Percentiles rank a stretch among this genome's conserved stretches.
Conservation (phyloP, 1,139 yeast genomes). For the Diutina sp. region DNA sequence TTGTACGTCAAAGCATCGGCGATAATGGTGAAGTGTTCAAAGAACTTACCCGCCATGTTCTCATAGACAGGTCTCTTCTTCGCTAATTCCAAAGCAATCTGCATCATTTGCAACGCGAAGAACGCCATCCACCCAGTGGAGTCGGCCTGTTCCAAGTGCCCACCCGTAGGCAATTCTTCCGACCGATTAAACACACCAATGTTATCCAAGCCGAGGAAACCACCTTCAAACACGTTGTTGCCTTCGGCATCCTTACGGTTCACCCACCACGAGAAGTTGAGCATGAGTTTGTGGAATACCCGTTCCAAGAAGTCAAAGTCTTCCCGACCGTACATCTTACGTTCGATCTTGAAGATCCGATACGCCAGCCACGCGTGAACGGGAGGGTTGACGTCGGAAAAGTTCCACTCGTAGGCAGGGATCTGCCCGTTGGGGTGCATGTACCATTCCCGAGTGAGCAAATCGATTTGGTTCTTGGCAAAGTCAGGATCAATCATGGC, state of each 20-base stretch:
- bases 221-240: slow-evolving; percentile 89
- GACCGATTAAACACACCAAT: slow-evolving; percentile 91
- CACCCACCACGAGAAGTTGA: slow-evolving; percentile 98
- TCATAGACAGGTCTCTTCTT: slow-evolving; percentile 82
- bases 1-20: slow-evolving; percentile 89
- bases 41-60: slow-evolving; percentile 89
- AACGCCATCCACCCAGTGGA: slow-evolving; percentile 99
- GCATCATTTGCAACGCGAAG: slow-evolving; percentile 82
- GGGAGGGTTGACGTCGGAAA: slow-evolving; percentile 92
- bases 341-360: slow-evolving; percentile 79
- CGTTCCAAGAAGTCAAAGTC: slow-evolving; percentile 82
- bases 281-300: slow-evolving; percentile 78
- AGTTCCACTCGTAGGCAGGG: slow-evolving; percentile 97
- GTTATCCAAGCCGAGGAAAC: slow-evolving; percentile 87
- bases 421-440: slow-evolving; percentile 99
- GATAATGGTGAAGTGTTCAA: slow-evolving; percentile 85
- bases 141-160: slow-evolving; percentile 86
- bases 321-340: slow-evolving; percentile 73
- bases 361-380: slow-evolving; percentile 97
- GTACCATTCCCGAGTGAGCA: slow-evolving; percentile 90
- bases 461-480: slow-evolving; percentile 81
- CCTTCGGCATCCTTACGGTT: slow-evolving; percentile 86
- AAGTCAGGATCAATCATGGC: slow-evolving; percentile 94
- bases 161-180: slow-evolving; percentile 92
- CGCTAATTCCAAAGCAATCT: slow-evolving; percentile 84